Conservation (phyloP, 208 protist species). For the Crithidia thermophila region DNA sequence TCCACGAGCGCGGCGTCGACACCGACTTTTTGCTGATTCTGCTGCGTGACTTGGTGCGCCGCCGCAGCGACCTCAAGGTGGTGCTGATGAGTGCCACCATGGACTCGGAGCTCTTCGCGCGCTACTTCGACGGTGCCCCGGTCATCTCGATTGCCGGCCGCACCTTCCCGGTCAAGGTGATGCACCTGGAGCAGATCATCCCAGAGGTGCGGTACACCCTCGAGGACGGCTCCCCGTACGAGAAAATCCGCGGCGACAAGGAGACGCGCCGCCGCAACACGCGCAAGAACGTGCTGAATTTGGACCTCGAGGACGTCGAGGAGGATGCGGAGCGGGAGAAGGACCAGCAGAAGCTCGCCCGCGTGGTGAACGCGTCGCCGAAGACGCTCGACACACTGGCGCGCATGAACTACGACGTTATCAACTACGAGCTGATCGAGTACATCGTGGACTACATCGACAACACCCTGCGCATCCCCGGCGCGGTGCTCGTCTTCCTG, state of each 20-base stretch:
- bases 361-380: conserved; percentile 45
- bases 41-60: conserved; percentile 83
- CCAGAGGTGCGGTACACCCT: conserved; percentile 76
- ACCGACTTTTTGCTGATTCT: conserved; percentile 96
- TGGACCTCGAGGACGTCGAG: conserved; percentile 71
- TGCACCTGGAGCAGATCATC: conserved; percentile 95
- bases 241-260: conserved; percentile 47
- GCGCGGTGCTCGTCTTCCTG: conserved; percentile 96
- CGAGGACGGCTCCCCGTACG: conserved; percentile 85
- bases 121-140: conserved; percentile 92
- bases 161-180: conserved; percentile 94
- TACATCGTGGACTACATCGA: conserved; percentile 90
- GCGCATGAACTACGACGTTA: conserved; percentile 88
- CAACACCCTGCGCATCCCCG: conserved; percentile 44
- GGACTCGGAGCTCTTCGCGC: conserved; percentile 93
- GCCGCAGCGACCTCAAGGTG: conserved; percentile 82
- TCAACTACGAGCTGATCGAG: conserved; percentile 97
- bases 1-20: conserved; percentile 97
- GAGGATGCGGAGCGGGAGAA: conserved; percentile 52
- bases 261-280: conserved; percentile 67
- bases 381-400: conserved; percentile 70
- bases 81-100: conserved; percentile 97
- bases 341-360: conserved; percentile 46
- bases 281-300: conserved; percentile 57
- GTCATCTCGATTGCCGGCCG: conserved; percentile 93